Evolutionary conservation across 179 eudicot genomes (phyloP), one percentile per base, ranked within the genome.

Genomic region (Corrigiola litoralis): DNA sequence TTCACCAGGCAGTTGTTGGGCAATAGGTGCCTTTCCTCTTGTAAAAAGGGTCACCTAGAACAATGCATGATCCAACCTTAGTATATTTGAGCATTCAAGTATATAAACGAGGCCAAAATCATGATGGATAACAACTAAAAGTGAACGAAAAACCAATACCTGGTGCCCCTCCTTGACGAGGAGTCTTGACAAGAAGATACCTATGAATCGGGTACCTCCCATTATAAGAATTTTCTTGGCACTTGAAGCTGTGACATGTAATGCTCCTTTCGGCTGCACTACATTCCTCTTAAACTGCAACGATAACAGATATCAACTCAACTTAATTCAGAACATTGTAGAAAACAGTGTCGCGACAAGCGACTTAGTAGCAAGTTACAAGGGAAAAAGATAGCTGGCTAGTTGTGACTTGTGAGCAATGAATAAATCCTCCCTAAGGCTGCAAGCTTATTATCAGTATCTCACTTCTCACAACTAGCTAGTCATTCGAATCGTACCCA

Each of bases 141-240:
- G n/a, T n/a, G n/a, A n/a, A n/a, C n/a, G 28, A 37, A 14, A 18
- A 14, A 7, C 0, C 11, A 10, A 1, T 75, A 88, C 97, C 94
- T 89, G 88, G 67, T 92, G 98, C 59, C 98, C 98, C 53, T 90
- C 96, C 73, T 90, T 75, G 41, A 92, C 87, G 44, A 92, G 95
- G 67, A 89, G 90, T 69, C 98, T 72, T 11, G 96, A 85, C 78
- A 87, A 65, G 70, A 90, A 92, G 14, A 90, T 5, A 69, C 98
- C 98, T n/a, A 92, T 92, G 62, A 92, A 92, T 55, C 98, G 81
- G 20, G 98, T 92, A 29, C 98, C 98, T 34, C 98, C 98, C 96
- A 92, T 90, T 14, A 92, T 86, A 42, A 92, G 90, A 51, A 92
- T 80, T 61, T 92, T 90, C 85, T 92, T 92, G 70, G 82, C 71